phyloP scores from a whole-genome alignment of 2,329 filamentous ascomycete genomes.

The Coniella lustricola region DNA sequence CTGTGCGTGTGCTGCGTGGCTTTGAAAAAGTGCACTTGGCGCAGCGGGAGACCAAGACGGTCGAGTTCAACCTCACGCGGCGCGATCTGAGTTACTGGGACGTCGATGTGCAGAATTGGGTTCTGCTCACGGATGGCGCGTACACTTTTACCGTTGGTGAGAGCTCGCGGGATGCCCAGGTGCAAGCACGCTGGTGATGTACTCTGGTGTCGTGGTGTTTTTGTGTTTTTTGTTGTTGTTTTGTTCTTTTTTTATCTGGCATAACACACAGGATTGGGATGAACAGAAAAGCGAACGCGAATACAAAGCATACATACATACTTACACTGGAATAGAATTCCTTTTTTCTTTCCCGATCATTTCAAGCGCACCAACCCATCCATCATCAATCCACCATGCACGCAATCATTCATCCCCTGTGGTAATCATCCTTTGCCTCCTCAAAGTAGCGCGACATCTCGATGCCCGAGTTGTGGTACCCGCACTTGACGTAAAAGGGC shows the following conservation, averaged over 20 bases:
- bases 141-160: slow-evolving; percentile 34
- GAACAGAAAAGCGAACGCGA: too few relatives aligned
- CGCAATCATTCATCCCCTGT: slow-evolving; percentile 5
- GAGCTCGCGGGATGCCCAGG: slow-evolving; percentile 24
- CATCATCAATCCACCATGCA: too few relatives aligned
- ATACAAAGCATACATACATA: too few relatives aligned
- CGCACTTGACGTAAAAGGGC: slow-evolving; percentile 56
- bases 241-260: too few relatives aligned
- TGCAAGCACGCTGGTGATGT: slow-evolving; percentile 13
- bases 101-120: slow-evolving; percentile 61
- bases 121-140: slow-evolving; percentile 42
- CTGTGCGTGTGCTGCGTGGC: slow-evolving; percentile 59
- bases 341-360: too few relatives aligned
- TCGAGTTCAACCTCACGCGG: slow-evolving; percentile 55
- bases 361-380: too few relatives aligned
- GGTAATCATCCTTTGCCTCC: slow-evolving; percentile 7
- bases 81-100: slow-evolving; percentile 72
- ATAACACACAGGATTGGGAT: too few relatives aligned
- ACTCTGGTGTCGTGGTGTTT: neutral
- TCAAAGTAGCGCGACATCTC: slow-evolving; percentile 18
- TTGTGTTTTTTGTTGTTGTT: too few relatives aligned
- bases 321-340: too few relatives aligned
- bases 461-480: slow-evolving; percentile 14
- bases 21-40: slow-evolving; percentile 62
- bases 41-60: slow-evolving; percentile 43